These are phyloP conservation scores for Cryphonectria japonica DNA, from an alignment of 2,329 filamentous ascomycete species.

Conservation along the genomic window DNA sequence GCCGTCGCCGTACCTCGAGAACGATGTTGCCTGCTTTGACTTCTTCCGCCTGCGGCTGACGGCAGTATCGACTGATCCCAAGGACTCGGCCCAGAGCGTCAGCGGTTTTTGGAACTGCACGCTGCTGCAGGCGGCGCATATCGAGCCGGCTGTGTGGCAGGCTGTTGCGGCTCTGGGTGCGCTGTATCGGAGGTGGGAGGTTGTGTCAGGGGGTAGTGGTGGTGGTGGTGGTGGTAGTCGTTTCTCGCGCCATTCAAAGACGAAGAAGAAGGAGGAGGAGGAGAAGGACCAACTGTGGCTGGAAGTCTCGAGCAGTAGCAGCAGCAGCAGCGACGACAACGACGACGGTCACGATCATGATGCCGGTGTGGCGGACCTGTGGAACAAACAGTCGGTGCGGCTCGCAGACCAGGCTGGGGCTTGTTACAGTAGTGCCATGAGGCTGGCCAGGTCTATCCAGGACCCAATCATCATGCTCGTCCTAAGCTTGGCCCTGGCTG, in stretches of 20 bases:
- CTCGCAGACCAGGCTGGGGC: conserved; percentile 34
- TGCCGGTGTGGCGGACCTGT: not conserved
- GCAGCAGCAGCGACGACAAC: not conserved
- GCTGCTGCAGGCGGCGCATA: conserved; percentile 40
- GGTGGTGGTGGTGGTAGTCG: not conserved
- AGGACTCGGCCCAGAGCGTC: conserved; percentile 32
- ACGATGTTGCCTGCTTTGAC: conserved; percentile 37
- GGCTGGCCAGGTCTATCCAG: conserved; percentile 35
- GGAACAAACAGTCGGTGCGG: conserved; percentile 24
- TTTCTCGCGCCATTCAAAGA: not conserved
- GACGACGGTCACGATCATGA: not conserved
- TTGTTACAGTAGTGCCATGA: conserved; percentile 38
- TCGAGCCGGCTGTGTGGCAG: conserved; percentile 42
- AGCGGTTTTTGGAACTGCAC: conserved; percentile 38
- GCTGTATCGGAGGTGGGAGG: conserved; percentile 38
- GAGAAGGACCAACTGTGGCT: too few species aligned
- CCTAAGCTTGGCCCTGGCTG: conserved; percentile 40
- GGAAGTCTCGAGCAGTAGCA: not conserved
- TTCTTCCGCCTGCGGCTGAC: conserved; percentile 41
- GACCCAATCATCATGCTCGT: conserved; percentile 37
- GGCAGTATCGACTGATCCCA: conserved; percentile 31
- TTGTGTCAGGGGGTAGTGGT: not conserved
- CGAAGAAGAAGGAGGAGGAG: not conserved
- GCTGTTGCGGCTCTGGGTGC: conserved; percentile 42
- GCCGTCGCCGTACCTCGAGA: conserved; percentile 12